Evolutionary conservation across 352 stramenopile genomes (phyloP).

Genomic region (Aphanomyces invadans): DNA sequence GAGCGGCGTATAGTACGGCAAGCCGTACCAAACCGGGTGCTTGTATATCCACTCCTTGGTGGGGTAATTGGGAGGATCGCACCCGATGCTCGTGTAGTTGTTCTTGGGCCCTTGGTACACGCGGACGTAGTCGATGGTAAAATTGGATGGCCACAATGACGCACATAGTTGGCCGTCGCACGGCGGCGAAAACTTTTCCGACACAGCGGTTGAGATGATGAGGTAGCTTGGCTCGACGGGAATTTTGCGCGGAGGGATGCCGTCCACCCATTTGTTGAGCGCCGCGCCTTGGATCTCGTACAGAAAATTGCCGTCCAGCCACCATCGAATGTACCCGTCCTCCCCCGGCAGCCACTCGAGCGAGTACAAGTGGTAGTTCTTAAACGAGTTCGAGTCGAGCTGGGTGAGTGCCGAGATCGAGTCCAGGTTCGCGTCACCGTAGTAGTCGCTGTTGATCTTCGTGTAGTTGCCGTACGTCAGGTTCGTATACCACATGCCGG

Average conservation of each 20-base stretch:
- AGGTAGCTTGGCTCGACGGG: slow-evolving; percentile 95
- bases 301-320: slow-evolving; percentile 89
- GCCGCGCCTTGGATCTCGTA: slow-evolving; percentile 88
- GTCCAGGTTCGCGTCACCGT: slow-evolving; percentile 90
- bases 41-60: slow-evolving; percentile 88
- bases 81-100: slow-evolving; percentile 88
- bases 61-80: slow-evolving; percentile 85
- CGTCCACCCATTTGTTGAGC: slow-evolving; percentile 70
- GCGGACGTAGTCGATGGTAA: slow-evolving; percentile 93
- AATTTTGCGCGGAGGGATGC: slow-evolving; percentile 74
- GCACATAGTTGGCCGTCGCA: slow-evolving; percentile 90
- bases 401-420: slow-evolving; percentile 91
- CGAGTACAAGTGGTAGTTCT: slow-evolving; percentile 90
- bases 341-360: slow-evolving; percentile 92
- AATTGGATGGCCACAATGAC: slow-evolving; percentile 86
- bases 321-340: slow-evolving; percentile 90
- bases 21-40: slow-evolving; percentile 76
- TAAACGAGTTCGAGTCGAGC: slow-evolving; percentile 87
- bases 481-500: slow-evolving; percentile 87
- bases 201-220: slow-evolving; percentile 97
- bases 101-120: slow-evolving; percentile 91
- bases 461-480: slow-evolving; percentile 81
- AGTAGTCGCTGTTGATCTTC: slow-evolving; percentile 92
- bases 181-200: slow-evolving; percentile 89
- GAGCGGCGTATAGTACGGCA: slow-evolving; percentile 76